Conservation (phyloP, 805 yeast species). For the Candida sanyiensis region DNA sequence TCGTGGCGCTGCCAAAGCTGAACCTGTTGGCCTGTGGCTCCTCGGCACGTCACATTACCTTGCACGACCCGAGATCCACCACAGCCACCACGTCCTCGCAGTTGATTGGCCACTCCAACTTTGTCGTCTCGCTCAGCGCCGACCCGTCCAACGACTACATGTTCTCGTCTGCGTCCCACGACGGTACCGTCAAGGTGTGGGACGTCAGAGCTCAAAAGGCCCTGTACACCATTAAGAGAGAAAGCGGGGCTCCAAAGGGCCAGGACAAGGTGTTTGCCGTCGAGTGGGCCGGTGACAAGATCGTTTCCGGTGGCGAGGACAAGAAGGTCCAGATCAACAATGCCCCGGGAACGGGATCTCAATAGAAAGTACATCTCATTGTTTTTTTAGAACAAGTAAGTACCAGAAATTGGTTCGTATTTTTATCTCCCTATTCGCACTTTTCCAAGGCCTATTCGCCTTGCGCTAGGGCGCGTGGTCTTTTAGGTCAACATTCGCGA, state of each 20-base stretch:
- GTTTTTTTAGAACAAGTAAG: no score
- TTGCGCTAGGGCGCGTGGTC: no score
- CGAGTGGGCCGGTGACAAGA: constrained; percentile 77
- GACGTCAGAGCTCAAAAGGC: constrained; percentile 83
- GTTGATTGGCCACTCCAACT: constrained; percentile 84
- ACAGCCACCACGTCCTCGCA: constrained; percentile 64
- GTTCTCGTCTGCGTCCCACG: constrained; percentile 91
- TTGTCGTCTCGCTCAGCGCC: constrained; percentile 73
- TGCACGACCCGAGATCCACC: constrained; percentile 83
- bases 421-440: no score
- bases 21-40: constrained; percentile 88
- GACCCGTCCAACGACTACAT: constrained; percentile 75
- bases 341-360: constrained; percentile 24
- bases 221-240: constrained; percentile 77
- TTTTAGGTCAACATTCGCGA: no score
- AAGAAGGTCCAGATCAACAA: constrained; percentile 83
- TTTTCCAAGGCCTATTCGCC: no score
- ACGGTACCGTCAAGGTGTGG: constrained; percentile 94
- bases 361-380: constrained; percentile 2
- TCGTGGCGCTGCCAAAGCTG: constrained; percentile 59
- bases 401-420: no score
- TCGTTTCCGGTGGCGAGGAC: constrained; percentile 91
- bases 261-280: constrained; percentile 76
- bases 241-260: constrained; percentile 42
- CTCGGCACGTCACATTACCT: constrained; percentile 91